Base-by-base conservation (phyloP, 2,329 filamentous ascomycete species). In the Rhytidhysteron rufulum region DNA sequence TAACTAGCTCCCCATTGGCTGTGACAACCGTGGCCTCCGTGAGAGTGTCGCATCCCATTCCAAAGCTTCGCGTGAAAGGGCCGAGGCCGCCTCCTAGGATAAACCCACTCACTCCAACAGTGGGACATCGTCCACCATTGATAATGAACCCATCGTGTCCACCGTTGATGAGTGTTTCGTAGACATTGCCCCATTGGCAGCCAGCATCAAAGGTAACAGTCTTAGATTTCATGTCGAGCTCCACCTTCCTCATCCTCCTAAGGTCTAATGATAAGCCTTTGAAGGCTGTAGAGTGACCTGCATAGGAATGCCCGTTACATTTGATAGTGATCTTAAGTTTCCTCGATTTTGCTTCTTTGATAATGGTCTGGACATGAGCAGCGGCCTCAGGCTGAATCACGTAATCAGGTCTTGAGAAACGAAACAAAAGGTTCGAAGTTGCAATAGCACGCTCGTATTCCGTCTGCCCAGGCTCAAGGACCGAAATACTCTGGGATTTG, bases 41-140 rank as follows among this genome's bases (percentile, higher is more conserved):
- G 13, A 62, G 15, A 15, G 45, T 47, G 38, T 58, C 56, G 34
- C 41, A 42, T 2, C 47, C 57, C 48, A 59, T 45, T 1, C 57
- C 57, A 27, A 51, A 42, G 29, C 43, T 52, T 34, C 62, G 49
- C 0, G 58, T 59, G 24, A 66, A 65, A 0, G 61, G 59, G 0
- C 54, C 48, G 4, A 57, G 42, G 2, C 63, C 63, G 6, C 53
- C 58, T 0, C 63, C 63, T 1, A 66, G 29, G 4, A 51, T 52
- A 33, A 62, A 65, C 0, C 63, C 62, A 11, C 58, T 54, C 1
- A 65, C 61, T 3, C 62, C 62, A 0, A 66, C 62, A 6, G 44
- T 52, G 4, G 62, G 62, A 13, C 59, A 65, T 19, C 58, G 50
- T 0, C 64, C 60, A 5, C 63, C 62, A 21, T 63, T 65, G 31